Percentiles rank a stretch among this genome's conserved stretches.
Conservation (phyloP, 495 filamentous ascomycete genomes). For the Filosporella fistucella region DNA sequence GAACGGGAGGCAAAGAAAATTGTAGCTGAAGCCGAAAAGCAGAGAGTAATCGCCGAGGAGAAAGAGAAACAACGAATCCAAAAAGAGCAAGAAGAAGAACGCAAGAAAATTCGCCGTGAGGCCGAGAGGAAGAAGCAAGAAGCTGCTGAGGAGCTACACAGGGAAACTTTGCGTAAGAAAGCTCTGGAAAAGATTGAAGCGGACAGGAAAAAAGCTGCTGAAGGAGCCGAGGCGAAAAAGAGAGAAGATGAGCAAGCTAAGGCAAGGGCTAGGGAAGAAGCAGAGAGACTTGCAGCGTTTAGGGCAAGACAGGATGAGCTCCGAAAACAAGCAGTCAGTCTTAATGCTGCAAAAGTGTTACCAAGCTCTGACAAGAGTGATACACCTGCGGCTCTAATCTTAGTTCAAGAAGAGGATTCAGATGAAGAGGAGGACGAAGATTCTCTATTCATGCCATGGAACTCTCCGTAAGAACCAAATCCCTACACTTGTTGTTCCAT, state of each 20-base stretch:
- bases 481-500: no score
- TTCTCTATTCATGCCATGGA: no score
- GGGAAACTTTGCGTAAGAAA: conserved; percentile 16
- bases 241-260: conserved; percentile 10
- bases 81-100: conserved; percentile 19
- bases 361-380: not conserved
- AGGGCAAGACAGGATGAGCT: conserved; percentile 8
- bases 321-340: conserved; percentile 8
- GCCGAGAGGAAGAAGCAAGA: conserved; percentile 9
- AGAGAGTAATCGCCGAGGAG: conserved; percentile 8
- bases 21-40: conserved; percentile 10
- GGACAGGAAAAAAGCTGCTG: conserved; percentile 9
- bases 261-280: conserved; percentile 16
- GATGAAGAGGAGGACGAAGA: not conserved
- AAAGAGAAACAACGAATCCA: conserved; percentile 12
- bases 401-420: not conserved
- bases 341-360: conserved; percentile 2
- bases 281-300: conserved; percentile 5
- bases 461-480: no score
- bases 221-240: conserved; percentile 6
- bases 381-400: not conserved
- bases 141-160: conserved; percentile 8
- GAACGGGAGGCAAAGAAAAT: not conserved
- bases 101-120: conserved; percentile 13
- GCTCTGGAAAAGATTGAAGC: conserved; percentile 11